Base-by-base conservation (phyloP, 2,329 filamentous ascomycete genomes). In the Colletotrichum orchidophilum region DNA sequence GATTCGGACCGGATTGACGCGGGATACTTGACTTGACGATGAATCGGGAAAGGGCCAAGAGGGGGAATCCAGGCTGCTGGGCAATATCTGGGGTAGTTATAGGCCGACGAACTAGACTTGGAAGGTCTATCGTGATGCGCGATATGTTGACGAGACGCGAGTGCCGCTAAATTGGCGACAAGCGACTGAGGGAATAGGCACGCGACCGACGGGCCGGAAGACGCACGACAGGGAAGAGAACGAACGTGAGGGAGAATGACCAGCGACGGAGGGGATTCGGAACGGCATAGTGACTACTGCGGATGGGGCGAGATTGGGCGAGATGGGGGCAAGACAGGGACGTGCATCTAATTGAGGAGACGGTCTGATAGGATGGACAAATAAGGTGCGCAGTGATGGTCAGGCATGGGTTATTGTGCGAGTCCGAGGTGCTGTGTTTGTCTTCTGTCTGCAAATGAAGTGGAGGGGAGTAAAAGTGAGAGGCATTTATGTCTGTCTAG, bases 301-400 rank as follows among this genome's bases (percentile, higher is more conserved):
- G n/a, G 59, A 67, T 35, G 29, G 66, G 66, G 60, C 29, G 12
- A 15, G 24, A 54, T 3, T 49, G 55, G 63, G 26, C 29, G 13
- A 50, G 27, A 54, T 54, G 35, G 66, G 62, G 31, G 61, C 24
- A 66, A 35, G 52, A 53, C 64, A 71, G 63, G 67, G 67, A 55
- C 35, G 35, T 61, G 50, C 50, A 66, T 60, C 46, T 39, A 33
- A 31, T 54, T 58, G 33, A 55, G 50, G 62, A 70, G 31, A 66
- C 50, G 55, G 55, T 50, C 53, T 70, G 31, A 70, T 66, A 62
- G 67, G 63, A 66, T 53, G 67, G 67, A 66, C 63, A 66, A 66
- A 66, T 67, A 62, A 67, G 68, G 42, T 62, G 57, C 52, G 60
- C 39, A 39, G 60, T 27, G 35, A 67, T 62, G 55, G 53, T 58